A percentile compares a stretch with the other conserved stretches of the same genome.
Evolutionary conservation across 108 stramenopile species (phyloP).

Genomic region (Pseudonitzschia multistriata): DNA sequence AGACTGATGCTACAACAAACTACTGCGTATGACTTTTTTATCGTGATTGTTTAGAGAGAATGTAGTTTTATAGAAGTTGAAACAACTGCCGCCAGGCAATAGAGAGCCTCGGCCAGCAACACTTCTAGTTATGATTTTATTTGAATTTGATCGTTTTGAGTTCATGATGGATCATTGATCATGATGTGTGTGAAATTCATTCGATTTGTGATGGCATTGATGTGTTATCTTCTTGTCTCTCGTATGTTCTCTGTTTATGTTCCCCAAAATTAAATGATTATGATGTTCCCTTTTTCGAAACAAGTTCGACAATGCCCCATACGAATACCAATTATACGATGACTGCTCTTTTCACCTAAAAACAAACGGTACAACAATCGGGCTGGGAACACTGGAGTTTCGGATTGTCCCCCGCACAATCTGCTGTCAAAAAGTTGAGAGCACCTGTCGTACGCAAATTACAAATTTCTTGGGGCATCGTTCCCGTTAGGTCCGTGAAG

Average conservation of each 20-base stretch:
- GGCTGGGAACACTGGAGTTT: conserved; percentile 25
- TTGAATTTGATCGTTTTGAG: too few relatives aligned
- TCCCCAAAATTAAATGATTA: background rate
- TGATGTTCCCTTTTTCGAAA: background rate
- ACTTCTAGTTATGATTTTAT: too few relatives aligned
- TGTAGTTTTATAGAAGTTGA: too few relatives aligned
- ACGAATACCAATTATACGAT: background rate
- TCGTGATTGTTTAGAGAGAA: too few relatives aligned
- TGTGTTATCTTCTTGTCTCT: too few relatives aligned
- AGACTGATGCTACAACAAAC: too few relatives aligned
- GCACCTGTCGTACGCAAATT: conserved; percentile 21
- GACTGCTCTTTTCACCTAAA: conserved; percentile 1
- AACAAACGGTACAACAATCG: conserved; percentile 38
- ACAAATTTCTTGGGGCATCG: conserved; percentile 47
- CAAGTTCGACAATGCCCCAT: background rate
- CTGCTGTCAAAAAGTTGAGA: conserved; percentile 24
- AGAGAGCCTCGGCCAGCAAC: too few relatives aligned
- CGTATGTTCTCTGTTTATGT: background rate
- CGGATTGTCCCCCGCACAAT: conserved; percentile 31
- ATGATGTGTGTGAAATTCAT: too few relatives aligned
- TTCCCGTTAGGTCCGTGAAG: conserved; percentile 30
- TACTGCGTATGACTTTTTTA: too few relatives aligned
- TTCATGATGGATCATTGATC: too few relatives aligned
- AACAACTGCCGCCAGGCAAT: too few relatives aligned
- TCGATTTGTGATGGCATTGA: too few relatives aligned